Conservation (phyloP, 2,329 filamentous ascomycete genomes). For the Claviceps sp. region DNA sequence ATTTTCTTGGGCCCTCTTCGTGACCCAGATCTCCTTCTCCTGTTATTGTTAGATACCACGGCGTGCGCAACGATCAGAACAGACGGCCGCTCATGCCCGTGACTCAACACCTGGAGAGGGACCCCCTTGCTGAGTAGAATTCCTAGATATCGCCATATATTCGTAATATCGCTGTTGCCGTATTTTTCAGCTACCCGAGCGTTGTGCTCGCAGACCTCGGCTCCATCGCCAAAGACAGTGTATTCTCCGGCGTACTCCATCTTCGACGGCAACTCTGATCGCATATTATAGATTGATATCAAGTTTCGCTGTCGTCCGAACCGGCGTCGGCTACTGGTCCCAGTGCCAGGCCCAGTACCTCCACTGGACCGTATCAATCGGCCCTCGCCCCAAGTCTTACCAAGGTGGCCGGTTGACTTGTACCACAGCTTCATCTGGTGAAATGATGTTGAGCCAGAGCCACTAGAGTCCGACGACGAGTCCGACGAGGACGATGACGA, state of each 20-base stretch:
- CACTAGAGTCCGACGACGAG: conserved; percentile 25
- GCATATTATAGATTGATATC: conserved; percentile 59
- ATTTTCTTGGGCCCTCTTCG: neutral
- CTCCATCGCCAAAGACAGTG: conserved; percentile 67
- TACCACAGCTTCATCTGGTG: conserved; percentile 46
- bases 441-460: conserved; percentile 50
- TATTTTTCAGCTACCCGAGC: conserved; percentile 60
- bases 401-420: conserved; percentile 35
- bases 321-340: conserved; percentile 32
- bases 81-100: conserved; percentile 40
- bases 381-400: conserved; percentile 42
- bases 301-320: conserved; percentile 47
- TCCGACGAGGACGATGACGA: conserved; percentile 21
- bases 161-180: conserved; percentile 57
- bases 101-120: conserved; percentile 50
- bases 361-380: conserved; percentile 46
- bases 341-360: conserved; percentile 38
- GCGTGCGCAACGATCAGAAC: conserved; percentile 57
- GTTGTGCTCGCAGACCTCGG: conserved; percentile 76
- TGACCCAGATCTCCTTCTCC: neutral
- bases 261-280: conserved; percentile 64
- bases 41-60: conserved; percentile 31
- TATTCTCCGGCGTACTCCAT: conserved; percentile 66
- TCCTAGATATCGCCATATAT: conserved; percentile 72
- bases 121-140: conserved; percentile 67